phyloP scores from a whole-genome alignment of 306 rosid genomes.

The Vigna hirtella region DNA sequence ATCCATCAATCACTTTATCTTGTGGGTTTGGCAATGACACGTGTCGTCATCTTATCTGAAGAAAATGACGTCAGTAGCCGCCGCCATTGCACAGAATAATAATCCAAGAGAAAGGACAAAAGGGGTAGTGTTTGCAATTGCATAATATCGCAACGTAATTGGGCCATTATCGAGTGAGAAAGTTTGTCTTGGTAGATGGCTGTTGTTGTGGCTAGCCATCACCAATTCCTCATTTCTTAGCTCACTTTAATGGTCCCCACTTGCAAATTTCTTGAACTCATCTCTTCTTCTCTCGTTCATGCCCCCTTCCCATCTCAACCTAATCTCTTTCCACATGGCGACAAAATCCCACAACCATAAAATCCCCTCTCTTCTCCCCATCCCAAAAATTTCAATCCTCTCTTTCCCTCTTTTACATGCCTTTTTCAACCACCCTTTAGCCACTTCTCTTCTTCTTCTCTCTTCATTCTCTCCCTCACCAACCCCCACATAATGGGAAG shows the following conservation, averaged over 20 bases:
- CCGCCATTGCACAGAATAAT: constrained; percentile 44
- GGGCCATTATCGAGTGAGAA: not conserved
- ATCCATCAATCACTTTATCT: constrained; percentile 14
- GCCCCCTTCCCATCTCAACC: constrained; percentile 54
- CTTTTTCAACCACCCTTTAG: not conserved
- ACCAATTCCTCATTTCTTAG: constrained; percentile 16
- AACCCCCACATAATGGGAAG: constrained; percentile 43
- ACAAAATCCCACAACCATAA: constrained; percentile 59
- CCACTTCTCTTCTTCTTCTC: not conserved
- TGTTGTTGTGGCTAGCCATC: constrained; percentile 30
- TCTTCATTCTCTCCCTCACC: not conserved
- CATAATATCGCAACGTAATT: not conserved
- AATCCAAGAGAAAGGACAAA: constrained; percentile 30
- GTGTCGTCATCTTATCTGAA: constrained; percentile 36
- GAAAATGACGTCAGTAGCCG: constrained; percentile 40
- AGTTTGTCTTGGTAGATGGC: not conserved
- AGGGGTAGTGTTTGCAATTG: not conserved
- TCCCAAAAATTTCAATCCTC: constrained; percentile 59
- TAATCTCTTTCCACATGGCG: constrained; percentile 55
- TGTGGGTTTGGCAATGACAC: constrained; percentile 17
- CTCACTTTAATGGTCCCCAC: constrained; percentile 49
- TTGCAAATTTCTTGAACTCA: constrained; percentile 43
- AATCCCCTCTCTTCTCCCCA: constrained; percentile 44
- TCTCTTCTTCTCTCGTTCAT: constrained; percentile 33
- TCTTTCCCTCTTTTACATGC: not conserved